Evolutionary conservation across 768 basidiomycete species (phyloP).

Genomic region (Russula vinacea): DNA sequence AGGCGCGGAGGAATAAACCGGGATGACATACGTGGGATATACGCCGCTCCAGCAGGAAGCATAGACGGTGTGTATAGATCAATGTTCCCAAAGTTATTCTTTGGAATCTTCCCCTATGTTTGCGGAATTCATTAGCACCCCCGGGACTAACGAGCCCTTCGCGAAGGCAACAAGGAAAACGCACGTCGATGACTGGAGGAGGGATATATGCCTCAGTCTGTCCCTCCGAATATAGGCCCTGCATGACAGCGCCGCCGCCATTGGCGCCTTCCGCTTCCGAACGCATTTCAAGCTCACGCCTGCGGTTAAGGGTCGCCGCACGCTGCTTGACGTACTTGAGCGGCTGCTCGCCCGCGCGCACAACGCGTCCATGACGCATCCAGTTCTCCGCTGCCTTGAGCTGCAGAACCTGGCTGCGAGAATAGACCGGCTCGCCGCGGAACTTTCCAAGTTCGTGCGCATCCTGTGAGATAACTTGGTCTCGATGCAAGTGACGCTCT

Average conservation of each 20-base stretch:
- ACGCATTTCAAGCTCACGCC: constrained; percentile 66
- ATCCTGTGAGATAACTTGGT: constrained; percentile 78
- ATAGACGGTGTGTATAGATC: constrained; percentile 94
- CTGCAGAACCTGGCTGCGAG: constrained; percentile 75
- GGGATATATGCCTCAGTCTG: constrained; percentile 85
- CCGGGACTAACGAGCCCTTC: constrained; percentile 4
- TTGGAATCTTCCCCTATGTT: constrained; percentile 82
- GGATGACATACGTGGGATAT: constrained; percentile 76
- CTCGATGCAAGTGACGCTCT: constrained; percentile 80
- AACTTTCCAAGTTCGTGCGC: constrained; percentile 81
- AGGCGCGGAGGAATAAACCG: not conserved
- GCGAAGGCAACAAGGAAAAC: constrained; percentile 16
- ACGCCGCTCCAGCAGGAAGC: constrained; percentile 83
- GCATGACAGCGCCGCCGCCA: constrained; percentile 46
- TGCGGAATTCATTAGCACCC: constrained; percentile 1
- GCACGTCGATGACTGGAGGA: constrained; percentile 71
- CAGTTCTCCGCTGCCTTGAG: constrained; percentile 93
- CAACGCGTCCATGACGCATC: constrained; percentile 80
- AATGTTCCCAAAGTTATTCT: constrained; percentile 95
- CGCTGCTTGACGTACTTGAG: constrained; percentile 87
- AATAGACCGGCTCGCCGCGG: constrained; percentile 88
- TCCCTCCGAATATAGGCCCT: constrained; percentile 78
- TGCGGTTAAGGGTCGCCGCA: constrained; percentile 72
- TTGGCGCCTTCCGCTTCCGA: constrained; percentile 42
- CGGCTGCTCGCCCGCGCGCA: constrained; percentile 74